Base-by-base conservation (phyloP, 495 filamentous ascomycete genomes). In the Penicillium canescens region DNA sequence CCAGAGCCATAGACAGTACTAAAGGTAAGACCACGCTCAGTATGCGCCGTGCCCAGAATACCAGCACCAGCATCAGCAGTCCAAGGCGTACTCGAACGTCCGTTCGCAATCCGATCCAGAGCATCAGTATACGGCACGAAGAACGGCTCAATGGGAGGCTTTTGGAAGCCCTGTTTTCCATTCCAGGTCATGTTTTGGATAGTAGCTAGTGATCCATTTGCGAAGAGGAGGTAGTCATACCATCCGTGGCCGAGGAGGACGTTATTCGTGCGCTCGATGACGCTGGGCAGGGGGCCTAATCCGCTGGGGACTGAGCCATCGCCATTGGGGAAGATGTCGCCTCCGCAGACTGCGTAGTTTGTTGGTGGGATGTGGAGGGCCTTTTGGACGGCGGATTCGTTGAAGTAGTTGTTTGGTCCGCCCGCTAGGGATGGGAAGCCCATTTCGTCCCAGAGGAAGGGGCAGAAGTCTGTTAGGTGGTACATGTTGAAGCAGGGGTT, bases 171-270 rank as follows among this genome's bases (percentile, higher is more conserved):
- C 49, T 86, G 81, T 11, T 64, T 63, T 5, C 90, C 90, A 50
- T 82, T 81, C 86, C 87, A 93, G 0, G 88, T 92, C 88, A 93
- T 90, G 65, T 92, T 92, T 60, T 94, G 89, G 36, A 93, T 87
- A 16, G 80, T 82, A 12, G 88, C 70, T 0, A 94, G 74, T 0
- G 86, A 84, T 10, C 89, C 87, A 57, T 91, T 87, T 42, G 75
- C 54, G 21, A 89, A 72, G 4, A 90, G 71, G 35, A 84, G 55
- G 56, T 70, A 80, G 49, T 86, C 84, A 18, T 73, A 61, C 43
- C 79, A 67, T 0, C 86, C 88, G 60, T 91, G 86, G 6, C 67
- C 81, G 59, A 92, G 83, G 34, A 92, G 75, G 7, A 87, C 86
- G 42, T 84, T 81, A 23, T 89, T 78, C 1, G 84, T 85, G 21